These are phyloP conservation scores for Trichophyton schoenleinii DNA, from an alignment of 2,329 filamentous ascomycete genomes.

Conservation along the genomic window DNA sequence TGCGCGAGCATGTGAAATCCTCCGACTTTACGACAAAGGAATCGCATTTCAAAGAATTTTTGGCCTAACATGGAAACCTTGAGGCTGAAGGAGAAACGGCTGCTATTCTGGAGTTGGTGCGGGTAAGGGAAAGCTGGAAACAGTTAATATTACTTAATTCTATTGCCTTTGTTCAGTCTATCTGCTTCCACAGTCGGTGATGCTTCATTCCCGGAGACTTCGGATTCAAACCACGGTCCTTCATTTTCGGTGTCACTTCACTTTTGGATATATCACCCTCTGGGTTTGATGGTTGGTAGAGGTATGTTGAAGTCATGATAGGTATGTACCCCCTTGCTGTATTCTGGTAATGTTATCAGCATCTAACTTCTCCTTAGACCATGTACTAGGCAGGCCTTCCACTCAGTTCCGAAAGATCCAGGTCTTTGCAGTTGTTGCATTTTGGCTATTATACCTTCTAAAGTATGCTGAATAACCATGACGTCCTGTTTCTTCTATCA, in stretches of 20 bases:
- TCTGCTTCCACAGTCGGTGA: not conserved
- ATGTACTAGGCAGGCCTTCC: constrained; percentile 82
- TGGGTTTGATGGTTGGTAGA: not conserved
- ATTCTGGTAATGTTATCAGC: not conserved
- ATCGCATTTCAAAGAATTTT: not conserved
- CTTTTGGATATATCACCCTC: not conserved
- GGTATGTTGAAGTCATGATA: not conserved
- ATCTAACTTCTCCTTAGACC: constrained; percentile 43
- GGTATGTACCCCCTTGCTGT: not conserved
- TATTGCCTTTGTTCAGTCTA: not conserved
- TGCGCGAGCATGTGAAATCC: constrained; percentile 2
- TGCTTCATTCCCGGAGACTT: not conserved
- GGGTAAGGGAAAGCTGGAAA: not conserved
- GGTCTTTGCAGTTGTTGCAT: constrained; percentile 77
- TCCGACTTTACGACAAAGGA: not conserved
- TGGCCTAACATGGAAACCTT: not conserved
- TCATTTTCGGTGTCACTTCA: not conserved
- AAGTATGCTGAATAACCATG: constrained; percentile 40
- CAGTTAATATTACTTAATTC: not conserved
- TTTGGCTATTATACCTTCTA: constrained; percentile 79
- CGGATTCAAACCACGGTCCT: not conserved
- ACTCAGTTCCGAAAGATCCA: constrained; percentile 85
- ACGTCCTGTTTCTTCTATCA: not conserved
- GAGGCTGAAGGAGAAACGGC: not conserved
- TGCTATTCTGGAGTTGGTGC: not conserved